Evolutionary conservation across 228 moss, liverwort and hornwort genomes (phyloP).

Genomic region (Sphagnum fallax): DNA sequence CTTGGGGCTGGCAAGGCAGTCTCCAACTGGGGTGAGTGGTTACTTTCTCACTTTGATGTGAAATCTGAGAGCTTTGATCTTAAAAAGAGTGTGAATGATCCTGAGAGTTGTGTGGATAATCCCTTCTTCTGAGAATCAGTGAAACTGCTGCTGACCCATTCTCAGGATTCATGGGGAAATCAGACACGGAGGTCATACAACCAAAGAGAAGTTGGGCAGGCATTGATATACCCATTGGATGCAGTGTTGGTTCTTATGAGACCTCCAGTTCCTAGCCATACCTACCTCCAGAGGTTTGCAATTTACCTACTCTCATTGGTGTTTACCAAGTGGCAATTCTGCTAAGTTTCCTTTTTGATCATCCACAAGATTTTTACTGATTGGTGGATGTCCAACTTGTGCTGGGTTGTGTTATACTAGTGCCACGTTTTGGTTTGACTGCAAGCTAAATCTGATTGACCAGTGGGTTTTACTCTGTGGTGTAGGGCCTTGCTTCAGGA

Average conservation of each 20-base stretch:
- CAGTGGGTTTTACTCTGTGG: not conserved
- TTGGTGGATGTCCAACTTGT: no score
- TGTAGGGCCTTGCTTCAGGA: conserved; percentile 95
- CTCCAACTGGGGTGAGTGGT: conserved; percentile 21
- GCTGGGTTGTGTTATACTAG: no score
- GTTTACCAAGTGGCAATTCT: not conserved
- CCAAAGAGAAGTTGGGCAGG: conserved; percentile 32
- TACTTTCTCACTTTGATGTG: not conserved
- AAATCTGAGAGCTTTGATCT: no score
- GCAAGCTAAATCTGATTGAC: no score
- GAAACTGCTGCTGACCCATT: not conserved
- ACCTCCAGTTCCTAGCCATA: conserved; percentile 64
- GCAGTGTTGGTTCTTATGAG: conserved; percentile 88
- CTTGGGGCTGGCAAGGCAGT: conserved; percentile 20
- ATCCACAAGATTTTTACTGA: no score
- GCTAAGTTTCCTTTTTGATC: no score
- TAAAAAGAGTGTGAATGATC: no score
- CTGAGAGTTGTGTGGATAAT: no score
- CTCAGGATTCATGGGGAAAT: conserved; percentile 7
- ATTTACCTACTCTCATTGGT: not conserved
- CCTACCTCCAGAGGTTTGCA: conserved; percentile 67
- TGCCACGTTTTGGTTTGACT: no score
- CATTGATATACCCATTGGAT: conserved; percentile 75
- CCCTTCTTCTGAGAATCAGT: not conserved
- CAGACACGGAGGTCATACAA: conserved; percentile 10